These are phyloP conservation scores for Penicillium atrosanguineum DNA, from an alignment of 495 filamentous ascomycete species.

Conservation along the genomic window DNA sequence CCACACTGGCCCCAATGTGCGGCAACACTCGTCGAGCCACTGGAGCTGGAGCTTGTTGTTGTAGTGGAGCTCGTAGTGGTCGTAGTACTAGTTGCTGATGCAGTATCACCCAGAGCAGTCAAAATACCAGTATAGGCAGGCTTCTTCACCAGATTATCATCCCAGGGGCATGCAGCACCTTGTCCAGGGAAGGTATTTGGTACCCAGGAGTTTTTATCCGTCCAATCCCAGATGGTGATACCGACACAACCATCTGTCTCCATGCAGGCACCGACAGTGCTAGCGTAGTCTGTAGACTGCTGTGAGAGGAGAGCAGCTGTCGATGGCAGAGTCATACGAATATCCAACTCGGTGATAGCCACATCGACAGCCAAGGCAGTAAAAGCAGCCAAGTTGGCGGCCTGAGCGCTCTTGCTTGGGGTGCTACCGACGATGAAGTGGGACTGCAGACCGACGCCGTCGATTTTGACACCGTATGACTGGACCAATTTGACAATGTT, in stretches of 20 bases:
- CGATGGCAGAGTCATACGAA: constrained; percentile 51
- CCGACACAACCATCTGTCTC: constrained; percentile 59
- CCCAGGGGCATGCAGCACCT: constrained; percentile 52
- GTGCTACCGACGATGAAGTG: constrained; percentile 59
- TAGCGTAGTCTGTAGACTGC: constrained; percentile 59
- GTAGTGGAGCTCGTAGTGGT: constrained; percentile 26
- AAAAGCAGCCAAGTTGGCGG: constrained; percentile 48
- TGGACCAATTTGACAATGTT: constrained; percentile 54
- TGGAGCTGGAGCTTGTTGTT: constrained; percentile 25
- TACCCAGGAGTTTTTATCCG: constrained; percentile 61
- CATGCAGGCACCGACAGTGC: constrained; percentile 57
- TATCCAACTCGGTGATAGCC: constrained; percentile 62
- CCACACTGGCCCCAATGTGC: constrained; percentile 54
- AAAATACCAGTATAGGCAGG: constrained; percentile 52
- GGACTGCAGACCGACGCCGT: constrained; percentile 63
- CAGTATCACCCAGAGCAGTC: constrained; percentile 24
- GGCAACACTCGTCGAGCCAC: constrained; percentile 25
- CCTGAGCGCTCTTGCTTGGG: constrained; percentile 45
- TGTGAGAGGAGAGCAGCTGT: constrained; percentile 45
- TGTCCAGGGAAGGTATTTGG: constrained; percentile 52
- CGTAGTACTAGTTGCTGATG: constrained; percentile 21
- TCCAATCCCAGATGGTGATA: constrained; percentile 66
- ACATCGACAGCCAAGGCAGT: constrained; percentile 55
- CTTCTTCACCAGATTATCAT: constrained; percentile 54
- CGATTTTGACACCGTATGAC: constrained; percentile 53